Evolutionary conservation across 2,329 filamentous ascomycete genomes (phyloP), one percentile per base, ranked within the genome.

Genomic region (Apiospora kogelbergensis): DNA sequence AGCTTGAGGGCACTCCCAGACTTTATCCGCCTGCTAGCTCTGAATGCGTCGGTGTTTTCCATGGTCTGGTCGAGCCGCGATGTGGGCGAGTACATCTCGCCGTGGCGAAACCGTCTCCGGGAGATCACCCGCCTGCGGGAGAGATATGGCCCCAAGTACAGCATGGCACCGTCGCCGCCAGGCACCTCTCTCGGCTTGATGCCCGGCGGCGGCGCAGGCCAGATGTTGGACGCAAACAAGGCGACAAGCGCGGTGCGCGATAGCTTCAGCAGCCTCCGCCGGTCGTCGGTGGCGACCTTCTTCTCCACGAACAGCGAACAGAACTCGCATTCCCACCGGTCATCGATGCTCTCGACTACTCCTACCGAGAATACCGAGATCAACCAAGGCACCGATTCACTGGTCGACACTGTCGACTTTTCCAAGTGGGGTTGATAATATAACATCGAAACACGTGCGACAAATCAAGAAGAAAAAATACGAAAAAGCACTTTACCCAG

Each of bases 11-110:
- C 93, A 15, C 85, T 99, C 10, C 93, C 95, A 0, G 88, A 90
- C 11, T 97, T 98, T 77, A 93, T 98, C 67, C 90, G 96, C 45
- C 90, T 97, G 63, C 84, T 98, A 22, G 94, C 95, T 0, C 88
- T 99, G 71, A 98, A 98, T 76, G 95, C 96, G 0, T 97, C 93
- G 17, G 93, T 98, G 10, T 98, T 98, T 79, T 94, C 93, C 1
- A 88, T 92, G 60, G 95, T 98, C n/a, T 98, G 95, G 94, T 88
- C 89, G 63, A 90, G 89, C 75, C 87, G 90, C 63, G 88, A 92
- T 72, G 91, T 91, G 6, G 92, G 92, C 68, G 94, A 97, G 78
- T 91, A 97, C 76, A 86, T 96, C 40, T 96, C 94, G 13, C 93
- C 93, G 10, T 98, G 96, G 96, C 90, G 94, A 69, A 93, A 91